Evolutionary conservation across 176 grass and related monocot species (phyloP), one percentile per base, ranked within the genome.

Genomic region (Carex myosuroides): DNA sequence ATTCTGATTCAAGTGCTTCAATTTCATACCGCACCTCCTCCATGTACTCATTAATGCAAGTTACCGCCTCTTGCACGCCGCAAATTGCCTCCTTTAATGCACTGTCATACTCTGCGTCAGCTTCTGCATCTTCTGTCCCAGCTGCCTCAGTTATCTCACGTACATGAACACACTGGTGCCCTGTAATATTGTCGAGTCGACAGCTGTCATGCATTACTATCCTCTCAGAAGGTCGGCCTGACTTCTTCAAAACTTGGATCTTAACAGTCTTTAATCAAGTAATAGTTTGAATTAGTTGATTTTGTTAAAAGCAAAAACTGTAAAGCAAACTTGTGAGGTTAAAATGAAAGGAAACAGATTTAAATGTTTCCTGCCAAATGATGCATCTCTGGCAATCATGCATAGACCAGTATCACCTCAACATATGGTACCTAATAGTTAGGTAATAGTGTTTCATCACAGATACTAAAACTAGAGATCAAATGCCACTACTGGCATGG

Each of bases 21-120:
- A 98, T 93, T 85, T 95, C 95, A 73, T 98, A 98, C 13, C 86
- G 86, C 24, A 90, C 91, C 44, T 98, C 95, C 70, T 98, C 95
- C 84, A 95, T 66, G 24, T 86, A 90, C 71, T 98, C 92, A 65
- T 95, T 95, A 64, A 98, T 98, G 85, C 52, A 71, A 2, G 91
- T 98, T 76, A 98, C 93, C 0, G 89, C 87, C 20, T 89, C 89
- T 64, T 95, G 95, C 78, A 98, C 87, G 3, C 92, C 89, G 18
- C 89, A 84, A 83, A 98, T 91, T 52, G 96, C 89, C 82, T 93
- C 96, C 83, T 95, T 98, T 46, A 98, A 85, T 26, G 91, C 88
- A 1, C 29, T 81, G 0, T 93, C 88, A 7, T 95, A 93, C 68
- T 93, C 91, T 0, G 91, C 92, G 0, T 95, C 92, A 0, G 92